Evolutionary conservation across 31 red algal species (phyloP), one percentile per base, ranked within the genome.

Genomic region (Asparagopsis taxiformis): DNA sequence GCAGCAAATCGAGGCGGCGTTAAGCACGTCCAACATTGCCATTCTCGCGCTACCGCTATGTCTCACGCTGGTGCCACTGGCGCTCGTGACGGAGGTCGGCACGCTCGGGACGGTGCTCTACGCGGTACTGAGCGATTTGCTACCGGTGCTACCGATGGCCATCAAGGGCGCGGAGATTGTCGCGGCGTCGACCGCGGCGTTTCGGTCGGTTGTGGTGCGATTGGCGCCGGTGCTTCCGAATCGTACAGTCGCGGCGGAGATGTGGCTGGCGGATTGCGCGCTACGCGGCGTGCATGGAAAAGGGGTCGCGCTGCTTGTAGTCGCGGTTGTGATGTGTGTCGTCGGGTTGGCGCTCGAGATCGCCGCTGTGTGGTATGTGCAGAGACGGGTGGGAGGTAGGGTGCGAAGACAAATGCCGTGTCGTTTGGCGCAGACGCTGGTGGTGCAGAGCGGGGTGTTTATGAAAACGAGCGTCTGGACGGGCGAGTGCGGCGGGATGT

Each of bases 141-240:
- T 79, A 6, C 39, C 75, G 50, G 60, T 32, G 31, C 10, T 79
- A 50, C 75, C 75, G 32, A 20, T 84, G 32, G 57, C 58, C 2
- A 74, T 84, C 31, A 84, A 84, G 34, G 80, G 80, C 11, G 31
- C 67, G 25, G 80, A 84, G 36, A 39, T 84, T 26, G 67, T 84
- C 23, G 29, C 10, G 10, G 67, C 59, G 29, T 41, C 58, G 15
- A 49, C 25, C 25, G 2, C 15, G 1, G 26, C 9, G 15, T 26
- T 22, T 46, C 23, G 32, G 8, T 31, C 38, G 1, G 77, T 71
- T 15, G 65, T 62, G 5, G 28, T 31, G 4, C 51, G 65, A 21
- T 59, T 82, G 37, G 23, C 53, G 2, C 46, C 53, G 2, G 13
- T 0, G 23, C 25, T 66, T 15, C 7, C 17, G 29, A 19, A 2